Percentiles rank a stretch among this genome's conserved stretches.
Evolutionary conservation across 164 flowering plant species (phyloP).

Genomic region (Brasenia schreberi): DNA sequence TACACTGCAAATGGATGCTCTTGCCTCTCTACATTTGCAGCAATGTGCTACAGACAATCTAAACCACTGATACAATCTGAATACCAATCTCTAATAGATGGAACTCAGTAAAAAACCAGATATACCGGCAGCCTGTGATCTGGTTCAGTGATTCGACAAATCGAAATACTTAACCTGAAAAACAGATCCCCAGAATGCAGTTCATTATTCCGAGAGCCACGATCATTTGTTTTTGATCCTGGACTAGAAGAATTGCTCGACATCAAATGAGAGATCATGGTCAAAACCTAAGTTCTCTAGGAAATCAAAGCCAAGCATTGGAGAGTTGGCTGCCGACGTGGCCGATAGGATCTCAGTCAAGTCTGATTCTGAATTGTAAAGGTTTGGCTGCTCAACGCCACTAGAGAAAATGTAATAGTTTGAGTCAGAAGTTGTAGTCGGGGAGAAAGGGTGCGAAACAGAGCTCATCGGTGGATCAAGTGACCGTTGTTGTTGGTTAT

Average conservation of each 20-base stretch:
- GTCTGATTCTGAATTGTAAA: conserved; percentile 20
- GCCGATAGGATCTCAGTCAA: conserved; percentile 46
- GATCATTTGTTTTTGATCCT: too few relatives aligned
- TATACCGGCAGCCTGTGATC: too few relatives aligned
- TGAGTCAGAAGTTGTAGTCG: conserved; percentile 44
- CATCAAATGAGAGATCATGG: conserved; percentile 23
- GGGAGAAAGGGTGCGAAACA: conserved; percentile 39
- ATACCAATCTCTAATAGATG: too few relatives aligned
- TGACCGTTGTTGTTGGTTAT: conserved; percentile 2
- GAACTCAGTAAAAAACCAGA: too few relatives aligned
- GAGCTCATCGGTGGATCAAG: conserved; percentile 7
- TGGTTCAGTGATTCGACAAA: too few relatives aligned
- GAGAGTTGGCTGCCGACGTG: conserved; percentile 49
- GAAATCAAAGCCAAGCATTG: conserved; percentile 39
- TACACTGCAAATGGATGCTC: too few relatives aligned
- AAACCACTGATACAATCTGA: too few relatives aligned
- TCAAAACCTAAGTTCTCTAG: conserved; percentile 29
- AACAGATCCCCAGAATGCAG: too few relatives aligned
- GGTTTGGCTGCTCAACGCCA: conserved; percentile 14
- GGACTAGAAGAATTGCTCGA: conserved; percentile 26
- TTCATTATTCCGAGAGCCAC: too few relatives aligned
- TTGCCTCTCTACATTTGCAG: too few relatives aligned
- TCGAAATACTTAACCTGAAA: too few relatives aligned
- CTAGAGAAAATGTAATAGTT: conserved; percentile 32
- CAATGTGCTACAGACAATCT: too few relatives aligned